phyloP scores from a whole-genome alignment of 2,329 filamentous ascomycete genomes.

The Fusarium sp. region DNA sequence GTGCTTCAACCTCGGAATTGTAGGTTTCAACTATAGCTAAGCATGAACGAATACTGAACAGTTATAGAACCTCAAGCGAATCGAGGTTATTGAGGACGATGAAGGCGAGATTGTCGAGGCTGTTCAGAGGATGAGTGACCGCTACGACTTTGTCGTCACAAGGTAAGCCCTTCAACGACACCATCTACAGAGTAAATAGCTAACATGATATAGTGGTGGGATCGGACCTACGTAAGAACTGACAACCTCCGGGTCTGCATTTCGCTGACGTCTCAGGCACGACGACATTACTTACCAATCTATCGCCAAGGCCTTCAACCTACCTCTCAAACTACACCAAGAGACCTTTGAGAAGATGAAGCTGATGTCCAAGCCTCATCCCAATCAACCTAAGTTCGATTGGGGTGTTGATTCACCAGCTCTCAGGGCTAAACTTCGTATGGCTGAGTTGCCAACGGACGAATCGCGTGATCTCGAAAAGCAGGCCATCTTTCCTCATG shows the following conservation, averaged over 20 bases:
- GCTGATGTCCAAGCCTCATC: conserved; percentile 77
- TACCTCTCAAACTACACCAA: conserved; percentile 81
- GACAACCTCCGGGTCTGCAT: not conserved
- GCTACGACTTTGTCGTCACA: conserved; percentile 95
- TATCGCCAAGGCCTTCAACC: conserved; percentile 87
- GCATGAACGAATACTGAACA: not conserved
- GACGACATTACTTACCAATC: conserved; percentile 98
- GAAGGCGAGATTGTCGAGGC: conserved; percentile 91
- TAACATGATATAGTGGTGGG: conserved; percentile 71
- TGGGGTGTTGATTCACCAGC: conserved; percentile 86
- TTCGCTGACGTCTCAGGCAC: conserved; percentile 68
- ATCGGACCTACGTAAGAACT: conserved; percentile 86
- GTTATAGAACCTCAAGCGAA: conserved; percentile 75
- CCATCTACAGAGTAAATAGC: not conserved
- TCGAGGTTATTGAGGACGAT: conserved; percentile 95
- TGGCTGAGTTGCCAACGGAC: conserved; percentile 89
- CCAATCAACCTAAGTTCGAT: conserved; percentile 78
- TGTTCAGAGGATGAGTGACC: conserved; percentile 83
- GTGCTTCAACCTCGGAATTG: conserved; percentile 71
- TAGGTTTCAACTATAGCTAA: conserved; percentile 46
- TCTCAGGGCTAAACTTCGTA: conserved; percentile 84
- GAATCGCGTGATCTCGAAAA: conserved; percentile 70
- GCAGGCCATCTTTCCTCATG: conserved; percentile 81
- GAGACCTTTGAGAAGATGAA: conserved; percentile 86
- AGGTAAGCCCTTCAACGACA: conserved; percentile 57